Evolutionary conservation across 1,284 basidiomycete species (phyloP), one percentile per base, ranked within the genome.

Genomic region (Marasmius sp.): DNA sequence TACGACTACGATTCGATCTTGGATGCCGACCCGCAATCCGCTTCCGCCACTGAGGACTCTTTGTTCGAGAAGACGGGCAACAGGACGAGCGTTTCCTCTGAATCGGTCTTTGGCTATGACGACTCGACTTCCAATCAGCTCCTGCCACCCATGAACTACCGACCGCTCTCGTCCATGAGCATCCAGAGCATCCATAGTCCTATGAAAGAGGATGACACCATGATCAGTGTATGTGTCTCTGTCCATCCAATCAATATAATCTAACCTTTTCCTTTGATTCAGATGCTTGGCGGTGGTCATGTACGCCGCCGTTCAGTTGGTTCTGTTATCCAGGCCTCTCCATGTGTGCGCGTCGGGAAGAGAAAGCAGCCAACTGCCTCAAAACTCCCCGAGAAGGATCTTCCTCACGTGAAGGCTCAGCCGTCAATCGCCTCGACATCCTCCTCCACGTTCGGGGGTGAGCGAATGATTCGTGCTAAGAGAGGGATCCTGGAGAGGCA

Each of bases 261-360:
- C 50, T 60, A 39, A 10, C 14, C 38, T 57, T 67, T n/a, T 68
- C 41, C n/a, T 38, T 50, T 20, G 37, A 57, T 53, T 0, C 64
- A 91, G 88, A 92, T 92, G 89, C 75, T 92, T 39, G 90, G 87
- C 53, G 89, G 88, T 60, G 89, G 86, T 3, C 87, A 85, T 60
- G 84, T 91, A 63, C 85, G 88, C 39, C 84, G 90, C 39, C 77
- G 80, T 6, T 91, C 91, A 0, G 76, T 90, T 18, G 84, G 81
- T 22, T 88, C 88, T 0, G 72, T 82, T 47, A 83, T 90, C n/a
- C 85, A 87, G n/a, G 79, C 79, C 3, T 92, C 91, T 1, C 91
- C 91, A 0, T 90, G 87, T 61, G 79, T 83, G 20, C 81, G 84
- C 53, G 79, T 83, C 12, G 88, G 88, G 70, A 89, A 89, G 70